Percentiles rank a stretch among this genome's conserved stretches.
These are phyloP conservation scores for Fusarium tjaetaba DNA, from an alignment of 2,329 filamentous ascomycete genomes.

Conservation along the genomic window DNA sequence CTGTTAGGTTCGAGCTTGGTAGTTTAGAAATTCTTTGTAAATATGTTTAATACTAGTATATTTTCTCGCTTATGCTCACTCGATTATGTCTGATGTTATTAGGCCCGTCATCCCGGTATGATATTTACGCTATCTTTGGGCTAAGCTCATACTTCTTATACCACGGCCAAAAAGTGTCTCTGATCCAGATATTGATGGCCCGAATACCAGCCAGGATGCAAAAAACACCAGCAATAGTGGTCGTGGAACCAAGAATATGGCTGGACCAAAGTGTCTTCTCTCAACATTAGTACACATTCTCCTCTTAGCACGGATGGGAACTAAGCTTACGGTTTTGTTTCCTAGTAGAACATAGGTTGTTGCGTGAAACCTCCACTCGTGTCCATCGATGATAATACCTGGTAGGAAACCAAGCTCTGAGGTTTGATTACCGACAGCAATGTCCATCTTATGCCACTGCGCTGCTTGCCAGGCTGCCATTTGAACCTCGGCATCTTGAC, in stretches of 20 bases:
- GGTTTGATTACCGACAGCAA: rapidly evolving
- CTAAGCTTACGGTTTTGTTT: background rate
- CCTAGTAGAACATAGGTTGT: background rate
- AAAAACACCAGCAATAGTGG: background rate
- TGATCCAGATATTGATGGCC: background rate
- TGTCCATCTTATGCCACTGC: background rate
- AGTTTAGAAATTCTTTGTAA: background rate
- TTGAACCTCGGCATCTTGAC: background rate
- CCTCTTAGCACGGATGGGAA: rapidly evolving
- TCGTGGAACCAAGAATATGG: background rate
- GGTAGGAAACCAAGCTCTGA: background rate
- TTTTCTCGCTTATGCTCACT: rapidly evolving
- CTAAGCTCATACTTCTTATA: background rate
- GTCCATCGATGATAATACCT: background rate
- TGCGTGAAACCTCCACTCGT: background rate
- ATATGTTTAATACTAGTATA: background rate
- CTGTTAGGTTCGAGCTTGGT: background rate
- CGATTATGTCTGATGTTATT: no score
- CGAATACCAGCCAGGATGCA: background rate
- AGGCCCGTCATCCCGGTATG: rapidly evolving
- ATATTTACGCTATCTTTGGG: background rate
- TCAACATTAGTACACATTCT: background rate
- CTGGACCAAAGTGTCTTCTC: background rate
- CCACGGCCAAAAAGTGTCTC: background rate
- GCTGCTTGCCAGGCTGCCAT: background rate